Evolutionary conservation across 164 flowering plant genomes (phyloP), one percentile per base, ranked within the genome.

Genomic region (Stephania cephalantha): DNA sequence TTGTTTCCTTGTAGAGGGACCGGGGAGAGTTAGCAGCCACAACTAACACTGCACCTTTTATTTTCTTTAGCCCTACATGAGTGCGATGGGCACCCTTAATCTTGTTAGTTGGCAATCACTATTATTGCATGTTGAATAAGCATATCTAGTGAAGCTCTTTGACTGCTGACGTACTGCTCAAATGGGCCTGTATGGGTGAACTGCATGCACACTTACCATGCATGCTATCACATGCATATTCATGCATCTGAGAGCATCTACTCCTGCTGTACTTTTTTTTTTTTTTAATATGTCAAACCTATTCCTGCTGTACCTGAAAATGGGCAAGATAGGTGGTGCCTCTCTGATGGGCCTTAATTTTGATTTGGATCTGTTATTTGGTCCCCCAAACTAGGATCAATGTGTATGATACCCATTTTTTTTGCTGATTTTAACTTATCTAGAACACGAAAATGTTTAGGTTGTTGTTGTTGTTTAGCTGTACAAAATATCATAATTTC

Each of bases 21-120:
- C 58, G 48, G 48, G 74, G 11, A 53, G 46, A n/a, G 73, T 12
- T 22, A 46, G 44, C 20, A 73, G 17, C 69, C 53, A 53, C 53
- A 42, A 73, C 52, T 15, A 61, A 46, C 18, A n/a, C 53, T 66
- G 50, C 61, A 13, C 46, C 30, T 46, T 12, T 73, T 45, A 22
- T 64, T 73, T 46, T 58, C 11, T 13, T 64, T 46, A 58, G 70
- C 53, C 70, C 69, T 46, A 64, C 70, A 66, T 68, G 22, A 45
- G 29, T 8, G 61, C n/a, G 46, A 73, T 61, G 42, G 42, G 7
- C 42, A 45, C 61, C 58, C 44, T 73, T 25, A 61, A 61, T 72
- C 74, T 35, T 9, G 74, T 18, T 72, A 53, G 46, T 17, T 71
- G 45, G 61, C 11, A 1, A 46, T 42, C 9, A 46, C 30, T 18